Base-by-base conservation (phyloP, 345 rosid genomes). In the Camelina hispida region DNA sequence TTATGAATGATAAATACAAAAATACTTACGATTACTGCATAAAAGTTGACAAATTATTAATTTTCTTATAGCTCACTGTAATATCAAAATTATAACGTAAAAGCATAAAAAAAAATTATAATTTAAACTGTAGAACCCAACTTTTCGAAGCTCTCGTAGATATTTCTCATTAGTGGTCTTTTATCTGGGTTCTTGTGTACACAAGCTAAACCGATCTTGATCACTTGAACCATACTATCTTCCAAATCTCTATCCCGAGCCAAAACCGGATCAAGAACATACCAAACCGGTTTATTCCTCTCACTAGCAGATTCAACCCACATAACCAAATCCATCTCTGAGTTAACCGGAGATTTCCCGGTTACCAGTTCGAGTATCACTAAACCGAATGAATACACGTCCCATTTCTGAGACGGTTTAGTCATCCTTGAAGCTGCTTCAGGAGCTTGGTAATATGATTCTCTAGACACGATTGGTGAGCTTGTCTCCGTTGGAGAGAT, bases 401-500 rank as follows among this genome's bases (percentile, higher is more conserved):
- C 99, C 97, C 99, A 90, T 75, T 92, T 95, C 81, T 95, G 97
- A 15, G 99, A 89, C 61, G 97, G 97, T 84, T 87, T 92, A 32
- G 77, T 79, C 54, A 75, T 75, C 69, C 82, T 91, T 6, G 76
- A 78, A 37, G 85, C 74, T 18, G 87, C 89, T 84, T 95, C 96
- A 4, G 98, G 97, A 66, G 97, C 90, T 74, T 86, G 96, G 75
- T 92, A 88, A 62, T 85, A 78, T 7, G 78, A 74, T 60, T 81
- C 77, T 42, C 82, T 86, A 5, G 69, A 66, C 22, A 66, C 44
- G 1, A 72, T 71, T 48, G 84, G 80, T 37, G 85, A 68, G 35
- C 80, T 83, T 54, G 77, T 77, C 58, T 88, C 88, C 50, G 69
- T 77, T 9, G 96, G 89, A 51, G 96, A 84, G 63, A 78, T 82